Evolutionary conservation across 129 eudicot genomes (phyloP).

Genomic region (Saussurea involucrata): DNA sequence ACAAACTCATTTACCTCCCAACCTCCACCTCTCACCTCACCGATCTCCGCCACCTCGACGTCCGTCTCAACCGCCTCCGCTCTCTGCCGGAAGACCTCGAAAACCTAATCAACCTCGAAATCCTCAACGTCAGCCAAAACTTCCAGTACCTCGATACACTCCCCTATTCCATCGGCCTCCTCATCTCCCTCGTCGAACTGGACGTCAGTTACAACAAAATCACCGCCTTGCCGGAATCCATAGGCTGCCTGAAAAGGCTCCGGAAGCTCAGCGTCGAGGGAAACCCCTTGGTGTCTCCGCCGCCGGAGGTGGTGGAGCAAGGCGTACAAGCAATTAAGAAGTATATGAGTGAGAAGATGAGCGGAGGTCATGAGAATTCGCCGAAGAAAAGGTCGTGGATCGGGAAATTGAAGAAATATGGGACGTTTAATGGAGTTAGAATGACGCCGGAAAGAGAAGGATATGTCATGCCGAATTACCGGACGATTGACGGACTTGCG

Average conservation of each 20-base stretch:
- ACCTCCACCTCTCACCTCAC: slow-evolving; percentile 76
- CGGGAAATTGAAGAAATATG: slow-evolving; percentile 63
- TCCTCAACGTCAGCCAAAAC: slow-evolving; percentile 84
- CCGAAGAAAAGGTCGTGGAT: slow-evolving; percentile 67
- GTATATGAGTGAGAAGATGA: slow-evolving; percentile 67
- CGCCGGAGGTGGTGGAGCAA: slow-evolving; percentile 62
- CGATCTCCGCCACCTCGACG: slow-evolving; percentile 68
- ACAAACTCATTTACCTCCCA: slow-evolving; percentile 71
- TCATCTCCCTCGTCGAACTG: slow-evolving; percentile 66
- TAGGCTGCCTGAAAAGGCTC: slow-evolving; percentile 65
- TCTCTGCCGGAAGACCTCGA: slow-evolving; percentile 89
- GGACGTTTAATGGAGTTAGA: slow-evolving; percentile 49
- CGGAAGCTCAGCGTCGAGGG: slow-evolving; percentile 81
- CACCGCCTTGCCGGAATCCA: slow-evolving; percentile 59
- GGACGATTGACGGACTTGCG: slow-evolving; percentile 53
- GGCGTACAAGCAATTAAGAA: slow-evolving; percentile 56
- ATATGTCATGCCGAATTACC: slow-evolving; percentile 30
- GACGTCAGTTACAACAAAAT: slow-evolving; percentile 87
- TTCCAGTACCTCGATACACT: slow-evolving; percentile 57
- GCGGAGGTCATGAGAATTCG: slow-evolving; percentile 34
- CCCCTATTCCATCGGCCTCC: slow-evolving; percentile 81
- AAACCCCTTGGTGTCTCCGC: slow-evolving; percentile 72
- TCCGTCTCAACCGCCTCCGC: slow-evolving; percentile 80
- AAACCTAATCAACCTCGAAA: slow-evolving; percentile 65
- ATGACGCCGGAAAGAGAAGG: slow-evolving; percentile 43